Evolutionary conservation across 371 early-diverging fungal species (phyloP), one percentile per base, ranked within the genome.

Genomic region (Mortierella sp.): DNA sequence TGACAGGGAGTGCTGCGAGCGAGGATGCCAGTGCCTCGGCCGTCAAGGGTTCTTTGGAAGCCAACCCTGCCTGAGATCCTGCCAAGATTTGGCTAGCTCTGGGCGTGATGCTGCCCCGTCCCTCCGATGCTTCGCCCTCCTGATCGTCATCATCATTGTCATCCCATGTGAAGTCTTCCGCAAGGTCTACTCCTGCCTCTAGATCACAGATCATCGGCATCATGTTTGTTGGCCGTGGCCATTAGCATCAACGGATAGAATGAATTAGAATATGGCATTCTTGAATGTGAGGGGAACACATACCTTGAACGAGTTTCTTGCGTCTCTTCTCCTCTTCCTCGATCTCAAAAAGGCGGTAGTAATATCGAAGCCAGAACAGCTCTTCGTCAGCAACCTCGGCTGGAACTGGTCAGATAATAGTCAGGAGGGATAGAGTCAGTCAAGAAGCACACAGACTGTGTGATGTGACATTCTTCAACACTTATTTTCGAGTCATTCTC

Each of bases 91-190:
- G 67, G 46, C 57, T 54, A 3, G 66, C 49, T 42, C 55, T 65
- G 31, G 78, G 78, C 0, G 78, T 76, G 18, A 47, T 46, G 9
- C 56, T 16, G 27, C 62, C 72, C n/a, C 2, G n/a, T 41, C 24
- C 58, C 34, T 62, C 38, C 58, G 53, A 31, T 70, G 30, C 78
- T 70, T 7, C 68, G 68, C 4, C 66, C 61, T 47, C 58, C 21
- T 73, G 68, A 9, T 73, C 73, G 6, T 73, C 73, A 26, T 67
- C 73, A n/a, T 72, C 72, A 24, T 65, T 65, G 28, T 73, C 74
- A n/a, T 73, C 74, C 74, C 74, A 73, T n/a, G 74, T 68, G 28
- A 73, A 73, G 18, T 76, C 78, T 7, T 76, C 78, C 16, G 78
- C 68, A 41, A 63, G 51, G 38, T 62, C 70, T 1, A 61, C 61